Conservation (phyloP, 2,329 filamentous ascomycete genomes). For the Neurospora crassa region DNA sequence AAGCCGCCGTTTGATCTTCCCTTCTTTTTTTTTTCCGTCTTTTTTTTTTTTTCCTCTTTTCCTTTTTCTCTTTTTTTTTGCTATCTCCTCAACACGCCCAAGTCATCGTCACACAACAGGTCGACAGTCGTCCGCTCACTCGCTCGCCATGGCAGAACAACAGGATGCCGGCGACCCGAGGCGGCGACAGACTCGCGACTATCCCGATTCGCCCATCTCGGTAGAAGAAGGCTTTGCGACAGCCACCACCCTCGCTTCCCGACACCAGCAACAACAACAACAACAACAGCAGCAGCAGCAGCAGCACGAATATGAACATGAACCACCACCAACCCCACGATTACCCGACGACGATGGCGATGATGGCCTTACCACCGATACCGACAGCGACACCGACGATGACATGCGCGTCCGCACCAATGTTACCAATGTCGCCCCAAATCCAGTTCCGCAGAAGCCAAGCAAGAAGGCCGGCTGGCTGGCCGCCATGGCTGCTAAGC, state of each 20-base stretch:
- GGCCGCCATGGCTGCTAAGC: slow-evolving; percentile 21
- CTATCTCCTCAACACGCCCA: background rate
- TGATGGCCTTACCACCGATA: background rate
- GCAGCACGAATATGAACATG: background rate
- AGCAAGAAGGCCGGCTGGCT: slow-evolving; percentile 8
- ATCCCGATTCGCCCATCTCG: background rate
- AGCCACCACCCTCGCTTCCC: background rate
- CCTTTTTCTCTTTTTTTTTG: no score
- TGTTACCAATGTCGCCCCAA: background rate
- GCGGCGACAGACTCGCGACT: background rate
- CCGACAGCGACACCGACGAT: background rate
- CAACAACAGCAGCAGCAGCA: no score
- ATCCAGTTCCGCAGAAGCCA: background rate
- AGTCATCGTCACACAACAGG: background rate
- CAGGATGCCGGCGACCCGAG: background rate
- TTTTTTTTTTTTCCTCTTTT: no score
- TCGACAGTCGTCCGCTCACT: background rate
- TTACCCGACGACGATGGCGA: background rate
- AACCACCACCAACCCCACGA: background rate
- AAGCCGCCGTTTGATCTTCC: background rate
- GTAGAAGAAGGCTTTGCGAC: background rate
- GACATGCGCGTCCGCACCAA: background rate
- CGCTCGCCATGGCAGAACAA: background rate
- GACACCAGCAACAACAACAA: background rate
- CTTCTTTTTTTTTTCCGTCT: background rate